Conservation (phyloP, 2,329 filamentous ascomycete species). For the Ophiocordyceps camponoti-leonardi region DNA sequence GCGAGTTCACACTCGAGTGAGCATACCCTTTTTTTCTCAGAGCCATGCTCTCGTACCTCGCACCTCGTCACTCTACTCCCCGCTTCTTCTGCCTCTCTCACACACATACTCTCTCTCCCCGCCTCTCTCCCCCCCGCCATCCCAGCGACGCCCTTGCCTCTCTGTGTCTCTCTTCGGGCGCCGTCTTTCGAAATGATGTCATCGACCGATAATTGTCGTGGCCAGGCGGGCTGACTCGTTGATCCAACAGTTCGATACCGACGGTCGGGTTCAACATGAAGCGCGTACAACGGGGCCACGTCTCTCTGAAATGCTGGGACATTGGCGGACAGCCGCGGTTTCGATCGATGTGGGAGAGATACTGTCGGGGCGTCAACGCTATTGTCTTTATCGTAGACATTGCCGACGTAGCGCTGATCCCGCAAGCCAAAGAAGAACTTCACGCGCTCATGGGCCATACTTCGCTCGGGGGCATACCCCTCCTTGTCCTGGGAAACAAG, state of each 20-base stretch:
- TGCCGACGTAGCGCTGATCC: slow-evolving; percentile 64
- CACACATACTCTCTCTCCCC: neutral
- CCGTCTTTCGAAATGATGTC: too few relatives aligned
- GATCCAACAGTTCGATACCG: slow-evolving; percentile 66
- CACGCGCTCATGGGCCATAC: slow-evolving; percentile 76
- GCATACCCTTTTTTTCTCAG: slow-evolving; percentile 16
- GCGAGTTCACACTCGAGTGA: slow-evolving; percentile 98
- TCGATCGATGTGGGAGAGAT: slow-evolving; percentile 98
- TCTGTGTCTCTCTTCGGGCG: neutral
- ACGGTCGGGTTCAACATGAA: slow-evolving; percentile 99
- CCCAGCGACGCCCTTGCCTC: neutral
- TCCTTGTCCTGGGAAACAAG: slow-evolving; percentile 93
- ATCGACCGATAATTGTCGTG: neutral
- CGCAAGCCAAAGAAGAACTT: slow-evolving; percentile 79
- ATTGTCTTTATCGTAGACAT: slow-evolving; percentile 99
- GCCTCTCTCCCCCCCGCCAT: too few relatives aligned
- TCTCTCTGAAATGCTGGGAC: slow-evolving; percentile 98
- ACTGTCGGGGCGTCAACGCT: slow-evolving; percentile 92
- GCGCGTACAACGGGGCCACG: slow-evolving; percentile 91
- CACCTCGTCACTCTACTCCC: too few relatives aligned
- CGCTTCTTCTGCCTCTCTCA: too few relatives aligned
- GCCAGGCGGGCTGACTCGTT: neutral
- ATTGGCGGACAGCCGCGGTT: slow-evolving; percentile 93
- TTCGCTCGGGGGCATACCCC: slow-evolving; percentile 72
- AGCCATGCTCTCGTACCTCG: too few relatives aligned